Base-by-base conservation (phyloP, 208 protist species). In the Acanthamoeba royreba region DNA sequence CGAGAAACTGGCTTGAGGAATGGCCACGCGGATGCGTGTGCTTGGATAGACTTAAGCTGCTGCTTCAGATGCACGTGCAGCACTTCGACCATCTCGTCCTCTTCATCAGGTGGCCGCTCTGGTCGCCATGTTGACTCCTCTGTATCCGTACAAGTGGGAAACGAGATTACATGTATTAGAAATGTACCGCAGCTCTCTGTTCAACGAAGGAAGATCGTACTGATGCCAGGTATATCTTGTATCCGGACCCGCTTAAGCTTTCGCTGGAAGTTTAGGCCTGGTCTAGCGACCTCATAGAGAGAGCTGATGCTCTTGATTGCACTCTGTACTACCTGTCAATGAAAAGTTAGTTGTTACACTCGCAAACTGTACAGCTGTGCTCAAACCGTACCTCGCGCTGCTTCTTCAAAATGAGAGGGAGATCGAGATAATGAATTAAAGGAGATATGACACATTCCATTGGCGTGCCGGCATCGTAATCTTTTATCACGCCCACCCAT, bases 401-500 rank as follows among this genome's bases (percentile, higher is more conserved):
- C n/a, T 86, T 7, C 15, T 91, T 46, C 35, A 98, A 88, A 52
- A 97, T 96, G 2, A 53, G 4, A 1, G 92, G 88, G 46, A 98
- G 93, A 31, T 96, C 79, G 7, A 97, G 69, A 74, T 98, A 98
- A 86, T 97, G 61, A 49, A 98, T 95, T 33, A 95, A 53, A 7
- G 92, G 92, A 53, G 96, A 89, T 63, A 98, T 94, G 0, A 96
- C 63, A 92, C 97, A 98, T 61, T 98, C 96, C 96, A 98, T 98
- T 46, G 46, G 63, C 35, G 69, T 93, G 38, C 95, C 97, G 52
- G 97, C 98, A 40, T 98, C 97, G 86, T 99, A 99, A 53, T 98
- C 98, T 94, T 99, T 98, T 90, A 99, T 98, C 83, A 97, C 98
- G 4, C 97, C 97, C 31, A 94, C 94, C 97, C 98, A 98, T 13